Percentiles rank a stretch among this genome's conserved stretches.
Evolutionary conservation across 2,329 filamentous ascomycete genomes (phyloP).

Genomic region (Parafenestella ontariensis): DNA sequence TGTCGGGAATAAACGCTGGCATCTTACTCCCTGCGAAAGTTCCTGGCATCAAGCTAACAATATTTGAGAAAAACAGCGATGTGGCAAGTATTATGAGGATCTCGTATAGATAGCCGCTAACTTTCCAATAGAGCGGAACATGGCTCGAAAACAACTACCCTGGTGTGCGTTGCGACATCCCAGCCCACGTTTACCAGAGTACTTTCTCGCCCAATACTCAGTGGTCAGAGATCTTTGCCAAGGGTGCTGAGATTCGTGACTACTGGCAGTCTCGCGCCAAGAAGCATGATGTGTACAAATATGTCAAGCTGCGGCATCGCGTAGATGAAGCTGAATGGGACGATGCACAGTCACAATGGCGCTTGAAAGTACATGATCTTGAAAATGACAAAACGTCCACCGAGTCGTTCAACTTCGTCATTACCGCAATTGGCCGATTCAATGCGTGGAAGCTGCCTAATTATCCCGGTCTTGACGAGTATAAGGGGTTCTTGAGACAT

Average conservation of each 20-base stretch:
- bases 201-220: conserved; percentile 54
- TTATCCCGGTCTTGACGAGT: conserved; percentile 38
- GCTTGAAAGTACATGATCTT: conserved; percentile 62
- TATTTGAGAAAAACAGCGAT: conserved; percentile 58
- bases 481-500: conserved; percentile 38
- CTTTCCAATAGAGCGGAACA: conserved; percentile 31
- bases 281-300: conserved; percentile 50
- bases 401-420: conserved; percentile 44
- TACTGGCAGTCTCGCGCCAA: conserved; percentile 51
- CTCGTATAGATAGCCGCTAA: not conserved
- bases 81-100: conserved; percentile 24
- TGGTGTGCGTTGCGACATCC: conserved; percentile 42
- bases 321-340: conserved; percentile 52
- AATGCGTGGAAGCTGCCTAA: conserved; percentile 44
- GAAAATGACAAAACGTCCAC: conserved; percentile 40
- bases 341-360: conserved; percentile 62
- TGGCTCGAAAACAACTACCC: conserved; percentile 49
- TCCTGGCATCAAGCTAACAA: conserved; percentile 66
- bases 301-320: conserved; percentile 48
- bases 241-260: conserved; percentile 50
- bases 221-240: conserved; percentile 53
- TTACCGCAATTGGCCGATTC: conserved; percentile 45
- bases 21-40: conserved; percentile 72
- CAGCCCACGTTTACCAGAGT: conserved; percentile 50
- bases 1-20: conserved; percentile 69